A percentile compares a stretch with the other conserved stretches of the same genome.
Evolutionary conservation across 2,329 filamentous ascomycete genomes (phyloP).

Genomic region (Chaetothyriales sp.): DNA sequence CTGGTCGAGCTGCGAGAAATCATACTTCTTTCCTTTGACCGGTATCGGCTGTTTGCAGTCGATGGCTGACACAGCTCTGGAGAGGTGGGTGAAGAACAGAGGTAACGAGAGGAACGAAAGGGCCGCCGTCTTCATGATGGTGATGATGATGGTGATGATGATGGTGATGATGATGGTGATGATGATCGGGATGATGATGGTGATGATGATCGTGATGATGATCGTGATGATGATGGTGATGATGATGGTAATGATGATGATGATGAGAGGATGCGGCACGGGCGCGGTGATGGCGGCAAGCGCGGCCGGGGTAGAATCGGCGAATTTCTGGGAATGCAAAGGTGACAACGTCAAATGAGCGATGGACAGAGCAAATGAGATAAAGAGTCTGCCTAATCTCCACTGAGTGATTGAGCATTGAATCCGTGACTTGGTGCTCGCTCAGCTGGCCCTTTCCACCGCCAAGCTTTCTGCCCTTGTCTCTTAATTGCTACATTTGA

Average conservation of each 20-base stretch:
- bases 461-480: background rate
- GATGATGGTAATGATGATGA: background rate
- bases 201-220: background rate
- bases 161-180: background rate
- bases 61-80: constrained; percentile 21
- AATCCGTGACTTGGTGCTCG: background rate
- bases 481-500: background rate
- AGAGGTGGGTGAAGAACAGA: constrained; percentile 19
- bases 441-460: background rate
- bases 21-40: constrained; percentile 26
- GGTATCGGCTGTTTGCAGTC: constrained; percentile 26
- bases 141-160: background rate
- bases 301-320: background rate
- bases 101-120: constrained; percentile 16
- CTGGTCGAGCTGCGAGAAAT: constrained; percentile 26
- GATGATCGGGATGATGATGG: background rate
- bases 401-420: background rate
- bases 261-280: background rate
- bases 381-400: background rate
- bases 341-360: background rate
- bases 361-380: background rate
- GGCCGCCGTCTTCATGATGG: background rate
- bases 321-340: background rate
- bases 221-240: background rate
- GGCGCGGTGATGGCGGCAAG: too few relatives aligned